Percentiles rank a stretch among this genome's conserved stretches.
These are phyloP conservation scores for Pelomyxa schiedti DNA, from an alignment of 78 protist species.

Conservation along the genomic window DNA sequence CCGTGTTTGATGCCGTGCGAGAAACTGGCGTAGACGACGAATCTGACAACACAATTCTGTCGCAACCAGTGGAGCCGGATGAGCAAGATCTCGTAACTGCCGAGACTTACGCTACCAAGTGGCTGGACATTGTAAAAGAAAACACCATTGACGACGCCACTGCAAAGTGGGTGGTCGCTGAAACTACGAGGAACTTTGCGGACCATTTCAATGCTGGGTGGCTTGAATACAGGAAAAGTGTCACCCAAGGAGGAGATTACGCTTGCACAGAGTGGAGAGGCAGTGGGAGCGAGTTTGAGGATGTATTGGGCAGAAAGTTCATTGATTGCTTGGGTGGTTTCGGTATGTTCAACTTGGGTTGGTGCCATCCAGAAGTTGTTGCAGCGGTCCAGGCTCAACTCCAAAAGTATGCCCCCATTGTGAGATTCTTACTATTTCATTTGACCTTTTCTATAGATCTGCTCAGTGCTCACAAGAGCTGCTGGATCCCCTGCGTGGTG, in stretches of 20 bases:
- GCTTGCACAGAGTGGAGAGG: background rate
- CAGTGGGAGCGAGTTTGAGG: background rate
- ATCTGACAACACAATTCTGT: background rate
- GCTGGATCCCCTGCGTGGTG: conserved; percentile 24
- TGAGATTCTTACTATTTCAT: no score
- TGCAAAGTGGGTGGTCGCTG: background rate
- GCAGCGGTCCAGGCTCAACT: conserved; percentile 35
- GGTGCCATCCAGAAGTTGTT: conserved; percentile 37
- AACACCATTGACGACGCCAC: background rate
- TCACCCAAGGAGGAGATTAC: background rate
- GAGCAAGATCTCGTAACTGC: background rate
- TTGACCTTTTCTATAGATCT: no score
- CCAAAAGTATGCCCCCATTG: no score
- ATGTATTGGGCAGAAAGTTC: conserved; percentile 28
- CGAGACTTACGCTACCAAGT: background rate
- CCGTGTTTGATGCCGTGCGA: background rate
- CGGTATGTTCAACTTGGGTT: conserved; percentile 61
- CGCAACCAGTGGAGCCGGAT: background rate
- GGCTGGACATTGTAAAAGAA: background rate
- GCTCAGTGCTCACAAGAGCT: conserved; percentile 61
- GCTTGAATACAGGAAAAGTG: background rate
- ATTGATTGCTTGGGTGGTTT: conserved; percentile 56
- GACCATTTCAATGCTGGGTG: background rate
- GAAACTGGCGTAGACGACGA: background rate
- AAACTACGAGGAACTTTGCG: background rate